These are phyloP conservation scores for Beta corolliflora DNA, from an alignment of 179 eudicot genomes.

Conservation along the genomic window DNA sequence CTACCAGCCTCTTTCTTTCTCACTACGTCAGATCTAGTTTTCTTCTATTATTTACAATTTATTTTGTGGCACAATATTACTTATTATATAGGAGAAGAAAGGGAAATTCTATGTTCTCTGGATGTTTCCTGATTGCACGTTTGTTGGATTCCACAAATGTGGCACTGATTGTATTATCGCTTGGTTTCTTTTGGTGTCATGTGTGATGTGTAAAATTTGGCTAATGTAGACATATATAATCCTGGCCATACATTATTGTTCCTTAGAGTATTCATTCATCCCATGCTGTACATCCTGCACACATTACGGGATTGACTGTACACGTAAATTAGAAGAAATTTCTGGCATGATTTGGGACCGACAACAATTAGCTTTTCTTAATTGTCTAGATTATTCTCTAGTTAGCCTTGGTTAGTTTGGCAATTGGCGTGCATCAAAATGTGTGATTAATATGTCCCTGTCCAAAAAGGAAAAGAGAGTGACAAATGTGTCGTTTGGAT, in stretches of 20 bases:
- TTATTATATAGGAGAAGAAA: neutral
- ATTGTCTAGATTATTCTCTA: neutral
- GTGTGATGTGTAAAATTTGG: neutral
- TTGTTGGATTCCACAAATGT: neutral
- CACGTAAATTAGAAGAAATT: neutral
- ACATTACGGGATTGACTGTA: neutral
- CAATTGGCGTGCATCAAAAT: neutral
- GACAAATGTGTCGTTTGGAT: too few species aligned
- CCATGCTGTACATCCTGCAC: slow-evolving; percentile 7
- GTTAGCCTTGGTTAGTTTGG: neutral
- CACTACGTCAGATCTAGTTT: neutral
- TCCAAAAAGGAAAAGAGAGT: too few species aligned
- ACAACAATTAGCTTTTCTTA: neutral
- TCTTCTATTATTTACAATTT: neutral
- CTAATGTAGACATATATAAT: neutral
- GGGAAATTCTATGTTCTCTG: neutral
- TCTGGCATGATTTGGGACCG: neutral
- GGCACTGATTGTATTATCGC: neutral
- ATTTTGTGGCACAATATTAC: neutral
- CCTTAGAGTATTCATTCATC: slow-evolving; percentile 1
- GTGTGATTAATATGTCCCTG: too few species aligned
- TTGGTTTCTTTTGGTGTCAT: neutral
- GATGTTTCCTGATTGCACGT: slow-evolving; percentile 6
- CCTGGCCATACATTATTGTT: neutral
- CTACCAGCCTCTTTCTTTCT: slow-evolving; percentile 6